Conservation (phyloP, 176 grass and related monocot genomes). For the Microstegium vimineum region DNA sequence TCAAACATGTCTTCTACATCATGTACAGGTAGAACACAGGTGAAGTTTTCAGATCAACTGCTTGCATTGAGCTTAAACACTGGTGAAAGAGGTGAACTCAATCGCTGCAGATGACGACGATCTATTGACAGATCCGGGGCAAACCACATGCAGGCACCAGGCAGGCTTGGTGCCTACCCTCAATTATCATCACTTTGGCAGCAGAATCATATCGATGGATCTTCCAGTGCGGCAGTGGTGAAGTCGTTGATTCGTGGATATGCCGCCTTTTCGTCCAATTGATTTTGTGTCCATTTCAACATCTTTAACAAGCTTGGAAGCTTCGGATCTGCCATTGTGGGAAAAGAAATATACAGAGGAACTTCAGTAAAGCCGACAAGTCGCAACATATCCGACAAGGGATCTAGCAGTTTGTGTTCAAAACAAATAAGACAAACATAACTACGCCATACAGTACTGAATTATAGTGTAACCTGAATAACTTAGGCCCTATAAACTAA, state of each 20-base stretch:
- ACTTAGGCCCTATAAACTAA: background rate
- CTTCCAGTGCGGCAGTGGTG: conserved; percentile 62
- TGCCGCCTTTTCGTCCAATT: conserved; percentile 75
- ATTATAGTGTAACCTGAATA: background rate
- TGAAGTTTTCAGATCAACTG: conserved; percentile 4
- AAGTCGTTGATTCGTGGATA: conserved; percentile 79
- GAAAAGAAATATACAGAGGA: conserved; percentile 6
- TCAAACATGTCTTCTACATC: conserved; percentile 33
- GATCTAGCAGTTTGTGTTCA: background rate
- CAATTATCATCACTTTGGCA: background rate
- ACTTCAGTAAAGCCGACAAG: background rate
- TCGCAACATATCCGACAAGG: background rate
- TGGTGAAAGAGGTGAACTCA: conserved; percentile 1
- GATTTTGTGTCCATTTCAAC: conserved; percentile 87
- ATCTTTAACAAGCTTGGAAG: conserved; percentile 94
- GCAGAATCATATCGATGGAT: conserved; percentile 54
- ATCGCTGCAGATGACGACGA: background rate
- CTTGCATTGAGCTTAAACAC: conserved; percentile 15
- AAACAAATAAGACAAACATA: background rate
- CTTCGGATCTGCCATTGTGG: conserved; percentile 63
- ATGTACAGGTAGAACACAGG: conserved; percentile 28
- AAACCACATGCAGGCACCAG: background rate
- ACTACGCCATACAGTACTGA: background rate
- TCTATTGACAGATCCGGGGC: conserved; percentile 1
- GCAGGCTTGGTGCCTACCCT: background rate